These are phyloP conservation scores for Karstenula rhodostoma DNA, from an alignment of 2,329 filamentous ascomycete species.

Conservation along the genomic window DNA sequence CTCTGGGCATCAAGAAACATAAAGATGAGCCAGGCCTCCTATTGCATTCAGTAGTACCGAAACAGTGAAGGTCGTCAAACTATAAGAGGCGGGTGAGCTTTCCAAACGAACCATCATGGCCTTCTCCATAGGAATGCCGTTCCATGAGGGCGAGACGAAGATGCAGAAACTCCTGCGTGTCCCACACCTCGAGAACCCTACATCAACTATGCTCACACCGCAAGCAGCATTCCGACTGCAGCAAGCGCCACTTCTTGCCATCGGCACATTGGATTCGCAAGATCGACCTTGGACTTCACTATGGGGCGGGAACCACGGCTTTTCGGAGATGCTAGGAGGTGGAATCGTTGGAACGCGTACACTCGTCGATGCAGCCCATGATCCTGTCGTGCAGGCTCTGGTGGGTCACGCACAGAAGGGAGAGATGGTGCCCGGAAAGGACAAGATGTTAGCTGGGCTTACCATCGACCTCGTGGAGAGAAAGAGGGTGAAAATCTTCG, in stretches of 20 bases:
- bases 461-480: slow-evolving; percentile 71
- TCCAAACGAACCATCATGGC: slow-evolving; percentile 41
- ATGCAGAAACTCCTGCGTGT: slow-evolving; percentile 70
- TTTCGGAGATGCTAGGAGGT: slow-evolving; percentile 69
- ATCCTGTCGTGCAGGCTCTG: slow-evolving; percentile 74
- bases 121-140: slow-evolving; percentile 58
- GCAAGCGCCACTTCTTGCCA: slow-evolving; percentile 71
- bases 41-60: not conserved
- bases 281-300: slow-evolving; percentile 78
- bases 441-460: slow-evolving; percentile 68
- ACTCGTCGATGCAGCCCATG: slow-evolving; percentile 66
- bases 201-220: slow-evolving; percentile 67
- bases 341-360: slow-evolving; percentile 71
- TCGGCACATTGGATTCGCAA: slow-evolving; percentile 74
- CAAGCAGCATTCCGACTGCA: slow-evolving; percentile 69
- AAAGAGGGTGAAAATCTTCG: slow-evolving; percentile 77
- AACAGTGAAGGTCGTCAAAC: too few relatives aligned
- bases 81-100: not conserved
- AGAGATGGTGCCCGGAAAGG: slow-evolving; percentile 50
- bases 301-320: slow-evolving; percentile 77
- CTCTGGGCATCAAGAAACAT: not conserved
- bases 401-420: slow-evolving; percentile 58
- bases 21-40: not conserved
- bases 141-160: slow-evolving; percentile 71
- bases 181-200: slow-evolving; percentile 71